Conservation (phyloP, 202 grass and related monocot species). For the Schoenoplectus triqueter region DNA sequence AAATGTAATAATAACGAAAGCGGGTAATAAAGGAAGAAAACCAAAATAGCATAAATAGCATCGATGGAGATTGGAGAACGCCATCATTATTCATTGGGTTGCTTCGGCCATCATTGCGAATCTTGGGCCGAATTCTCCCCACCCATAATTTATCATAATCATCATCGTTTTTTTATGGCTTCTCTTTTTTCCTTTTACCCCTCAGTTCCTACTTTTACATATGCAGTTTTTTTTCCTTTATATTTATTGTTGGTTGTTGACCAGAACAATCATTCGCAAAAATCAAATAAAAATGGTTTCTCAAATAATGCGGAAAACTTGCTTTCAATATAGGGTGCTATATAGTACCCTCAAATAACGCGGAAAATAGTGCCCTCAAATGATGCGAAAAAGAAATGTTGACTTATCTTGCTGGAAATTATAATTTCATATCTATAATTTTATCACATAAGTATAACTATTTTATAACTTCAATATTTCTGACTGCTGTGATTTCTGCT, state of each 20-base stretch:
- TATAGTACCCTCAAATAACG: no score
- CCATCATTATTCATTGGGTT: constrained; percentile 43
- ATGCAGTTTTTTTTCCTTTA: background rate
- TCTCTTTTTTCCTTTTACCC: constrained; percentile 17
- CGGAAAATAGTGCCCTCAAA: no score
- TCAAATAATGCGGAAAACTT: background rate
- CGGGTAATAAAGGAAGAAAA: constrained; percentile 44
- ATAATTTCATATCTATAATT: no score
- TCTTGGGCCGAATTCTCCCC: constrained; percentile 67
- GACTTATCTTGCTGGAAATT: no score
- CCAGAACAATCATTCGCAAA: constrained; percentile 5
- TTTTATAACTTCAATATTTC: no score
- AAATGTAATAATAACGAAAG: constrained; percentile 45
- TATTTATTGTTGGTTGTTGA: constrained; percentile 4
- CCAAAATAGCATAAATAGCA: constrained; percentile 37
- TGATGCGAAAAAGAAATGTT: no score
- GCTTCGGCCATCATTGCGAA: constrained; percentile 84
- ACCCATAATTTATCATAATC: constrained; percentile 65
- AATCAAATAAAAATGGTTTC: background rate
- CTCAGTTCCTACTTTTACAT: constrained; percentile 35
- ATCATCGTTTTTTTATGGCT: constrained; percentile 57
- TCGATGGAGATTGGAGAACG: constrained; percentile 86
- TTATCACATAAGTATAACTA: no score
- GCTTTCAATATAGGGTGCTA: background rate
- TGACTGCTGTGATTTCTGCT: no score